Conservation (phyloP, 805 yeast species). For the Yamadazyma takamatsuzukensis region DNA sequence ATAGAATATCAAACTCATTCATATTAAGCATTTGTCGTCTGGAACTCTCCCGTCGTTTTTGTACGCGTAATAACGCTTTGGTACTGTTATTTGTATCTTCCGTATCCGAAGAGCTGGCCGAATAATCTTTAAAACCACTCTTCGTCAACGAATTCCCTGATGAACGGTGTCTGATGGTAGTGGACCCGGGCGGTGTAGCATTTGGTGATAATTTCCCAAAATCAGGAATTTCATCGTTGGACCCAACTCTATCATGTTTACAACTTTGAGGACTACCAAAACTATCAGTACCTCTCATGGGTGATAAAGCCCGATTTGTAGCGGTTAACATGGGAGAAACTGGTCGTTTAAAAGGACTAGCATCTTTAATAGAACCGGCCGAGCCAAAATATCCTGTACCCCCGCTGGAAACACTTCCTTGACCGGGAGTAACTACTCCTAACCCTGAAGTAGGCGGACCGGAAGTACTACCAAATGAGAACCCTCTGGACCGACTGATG, state of each 20-base stretch:
- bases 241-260: conserved; percentile 30
- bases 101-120: conserved; percentile 63
- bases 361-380: conserved; percentile 16
- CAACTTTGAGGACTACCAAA: conserved; percentile 10
- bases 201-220: conserved; percentile 14
- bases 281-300: conserved; percentile 14
- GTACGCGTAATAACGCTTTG: conserved; percentile 50
- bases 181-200: conserved; percentile 1
- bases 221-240: conserved; percentile 12
- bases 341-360: conserved; percentile 44
- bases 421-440: neutral
- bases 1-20: conserved; percentile 57
- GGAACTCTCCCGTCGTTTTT: conserved; percentile 52
- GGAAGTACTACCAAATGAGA: conserved; percentile 19
- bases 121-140: conserved; percentile 29
- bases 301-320: conserved; percentile 12
- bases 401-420: neutral
- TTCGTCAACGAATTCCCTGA: conserved; percentile 21
- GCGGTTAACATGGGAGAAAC: conserved; percentile 36
- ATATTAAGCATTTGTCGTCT: conserved; percentile 18
- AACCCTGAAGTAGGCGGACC: conserved; percentile 5
- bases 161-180: conserved; percentile 15
- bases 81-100: conserved; percentile 46
- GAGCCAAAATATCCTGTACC: conserved; percentile 8
- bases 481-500: conserved; percentile 32